Percentiles rank a stretch among this genome's conserved stretches.
Evolutionary conservation across 805 yeast genomes (phyloP).

Genomic region (Myxozyma geophila): DNA sequence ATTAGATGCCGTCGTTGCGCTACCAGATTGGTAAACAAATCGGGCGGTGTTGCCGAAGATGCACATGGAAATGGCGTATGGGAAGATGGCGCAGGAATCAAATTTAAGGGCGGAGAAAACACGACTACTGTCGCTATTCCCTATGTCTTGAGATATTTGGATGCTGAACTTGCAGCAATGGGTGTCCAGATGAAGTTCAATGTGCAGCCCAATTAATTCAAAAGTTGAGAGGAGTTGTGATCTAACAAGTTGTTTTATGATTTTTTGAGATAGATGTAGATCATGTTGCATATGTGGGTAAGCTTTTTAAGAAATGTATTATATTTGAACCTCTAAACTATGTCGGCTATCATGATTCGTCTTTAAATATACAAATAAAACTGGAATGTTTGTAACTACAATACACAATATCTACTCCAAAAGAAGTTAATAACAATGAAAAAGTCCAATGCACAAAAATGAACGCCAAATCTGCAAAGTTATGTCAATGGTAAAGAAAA

Average conservation of each 20-base stretch:
- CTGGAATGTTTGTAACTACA: neutral
- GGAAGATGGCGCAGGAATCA: constrained; percentile 97
- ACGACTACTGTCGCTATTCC: constrained; percentile 98
- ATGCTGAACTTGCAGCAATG: constrained; percentile 96
- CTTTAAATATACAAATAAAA: neutral
- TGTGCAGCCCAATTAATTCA: constrained; percentile 57
- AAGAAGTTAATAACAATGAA: neutral
- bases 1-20: constrained; percentile 94
- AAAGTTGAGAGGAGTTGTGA: neutral
- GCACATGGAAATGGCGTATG: constrained; percentile 73
- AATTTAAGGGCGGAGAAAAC: constrained; percentile 87
- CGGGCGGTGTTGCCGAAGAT: constrained; percentile 52
- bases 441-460: neutral
- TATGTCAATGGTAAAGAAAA: neutral
- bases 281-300: neutral
- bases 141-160: constrained; percentile 91
- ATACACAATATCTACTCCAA: neutral
- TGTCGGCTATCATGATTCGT: neutral
- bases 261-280: neutral
- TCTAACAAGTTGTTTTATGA: neutral
- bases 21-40: constrained; percentile 56
- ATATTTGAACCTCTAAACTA: neutral
- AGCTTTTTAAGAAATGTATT: neutral
- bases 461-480: neutral
- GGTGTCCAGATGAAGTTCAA: constrained; percentile 92